Evolutionary conservation across 2,329 filamentous ascomycete genomes (phyloP), one percentile per base, ranked within the genome.

Genomic region (Fusarium denticulatum): DNA sequence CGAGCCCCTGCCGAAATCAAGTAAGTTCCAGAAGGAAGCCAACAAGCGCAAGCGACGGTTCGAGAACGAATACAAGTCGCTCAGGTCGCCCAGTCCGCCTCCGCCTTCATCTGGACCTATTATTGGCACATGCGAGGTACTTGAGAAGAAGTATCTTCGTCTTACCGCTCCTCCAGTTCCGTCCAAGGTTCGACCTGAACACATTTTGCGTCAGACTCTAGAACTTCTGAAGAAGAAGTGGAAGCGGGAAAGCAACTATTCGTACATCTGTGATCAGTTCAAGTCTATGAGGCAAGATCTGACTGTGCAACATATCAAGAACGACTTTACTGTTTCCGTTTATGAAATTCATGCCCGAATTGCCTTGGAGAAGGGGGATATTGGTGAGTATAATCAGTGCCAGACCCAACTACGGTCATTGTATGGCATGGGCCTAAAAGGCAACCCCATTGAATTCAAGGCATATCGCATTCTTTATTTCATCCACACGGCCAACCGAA

Each of bases 351-450:
- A 99, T 85, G 96, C 96, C 73, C 92, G 96, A 69, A 98, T 99
- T 85, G 96, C 96, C 76, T 88, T 99, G 84, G 96, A 99, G 85
- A 98, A 97, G 89, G 95, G 94, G 85, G 96, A 99, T 88, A 90
- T 98, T 87, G 96, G 96, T 99, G 96, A 99, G 96, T 99, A 99
- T 96, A 99, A 99, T 87, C 96, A 99, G 89, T 99, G 96, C 85
- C 96, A 99, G 87, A 98, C 96, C 80, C 96, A 99, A 86, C 88
- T 99, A 81, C 94, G 94, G 83, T 94, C 93, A 75, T 87, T 99
- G 79, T 98, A 99, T 85, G 90, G 90, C 82, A 90, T 94, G 85
- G 93, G 94, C 76, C 86, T 97, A 82, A 94, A 94, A 81, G 96
- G 96, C 79, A 95, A 95, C 83, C 91, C 94, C 81, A 92, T 94